phyloP scores from a whole-genome alignment of 1,284 basidiomycete species.

The Irpex rosettiformis region DNA sequence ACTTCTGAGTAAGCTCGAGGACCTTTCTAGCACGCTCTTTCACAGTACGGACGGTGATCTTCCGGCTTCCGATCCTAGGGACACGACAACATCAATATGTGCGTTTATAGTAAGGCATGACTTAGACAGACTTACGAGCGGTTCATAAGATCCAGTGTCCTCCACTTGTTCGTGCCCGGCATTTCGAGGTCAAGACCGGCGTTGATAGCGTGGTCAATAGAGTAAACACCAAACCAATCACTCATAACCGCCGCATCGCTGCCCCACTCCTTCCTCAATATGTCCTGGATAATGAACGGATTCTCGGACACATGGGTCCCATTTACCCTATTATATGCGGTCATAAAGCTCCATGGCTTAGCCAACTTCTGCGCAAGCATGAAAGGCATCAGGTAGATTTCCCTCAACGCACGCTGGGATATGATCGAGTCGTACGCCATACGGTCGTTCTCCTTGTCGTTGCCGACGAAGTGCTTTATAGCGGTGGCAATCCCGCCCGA shows the following conservation, averaged over 20 bases:
- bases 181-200: constrained; percentile 78
- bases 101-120: too few species aligned
- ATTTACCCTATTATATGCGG: constrained; percentile 70
- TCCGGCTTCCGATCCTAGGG: constrained; percentile 49
- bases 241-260: constrained; percentile 74
- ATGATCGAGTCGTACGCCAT: constrained; percentile 61
- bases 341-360: constrained; percentile 71
- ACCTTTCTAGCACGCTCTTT: constrained; percentile 68
- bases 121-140: constrained; percentile 48
- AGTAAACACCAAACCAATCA: constrained; percentile 78
- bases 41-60: constrained; percentile 61
- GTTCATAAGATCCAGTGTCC: constrained; percentile 59
- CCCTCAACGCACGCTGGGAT: constrained; percentile 68
- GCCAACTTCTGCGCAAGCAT: constrained; percentile 77
- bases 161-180: constrained; percentile 72
- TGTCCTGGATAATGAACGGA: constrained; percentile 52
- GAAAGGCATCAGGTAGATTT: constrained; percentile 75
- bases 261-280: constrained; percentile 76
- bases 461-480: constrained; percentile 72
- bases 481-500: constrained; percentile 64
- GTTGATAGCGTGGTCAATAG: constrained; percentile 61
- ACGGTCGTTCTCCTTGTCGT: constrained; percentile 73
- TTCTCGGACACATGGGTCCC: constrained; percentile 74
- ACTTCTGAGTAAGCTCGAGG: constrained; percentile 61
- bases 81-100: too few species aligned